Conservation (phyloP, 352 stramenopile species). For the Hyaloperonospora arabidopsidis region DNA sequence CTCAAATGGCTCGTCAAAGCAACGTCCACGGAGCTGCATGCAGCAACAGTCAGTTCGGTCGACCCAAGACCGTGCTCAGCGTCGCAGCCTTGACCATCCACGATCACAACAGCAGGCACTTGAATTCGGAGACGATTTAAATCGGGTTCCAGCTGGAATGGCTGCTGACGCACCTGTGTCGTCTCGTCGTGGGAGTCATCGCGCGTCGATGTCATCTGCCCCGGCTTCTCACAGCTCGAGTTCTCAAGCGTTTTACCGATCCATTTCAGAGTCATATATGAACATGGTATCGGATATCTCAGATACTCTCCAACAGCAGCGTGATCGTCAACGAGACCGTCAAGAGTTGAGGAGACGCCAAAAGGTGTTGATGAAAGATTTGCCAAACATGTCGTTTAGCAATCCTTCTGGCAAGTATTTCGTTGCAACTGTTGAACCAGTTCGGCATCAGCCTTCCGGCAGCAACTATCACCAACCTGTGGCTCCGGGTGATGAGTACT, state of each 20-base stretch:
- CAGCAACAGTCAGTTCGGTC: constrained; percentile 19
- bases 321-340: constrained; percentile 39
- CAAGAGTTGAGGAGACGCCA: constrained; percentile 41
- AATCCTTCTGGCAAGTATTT: constrained; percentile 50
- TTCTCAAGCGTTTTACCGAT: constrained; percentile 28
- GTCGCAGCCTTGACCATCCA: constrained; percentile 22
- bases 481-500: constrained; percentile 26
- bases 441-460: constrained; percentile 29
- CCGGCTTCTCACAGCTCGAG: constrained; percentile 20
- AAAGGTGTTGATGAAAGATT: constrained; percentile 49
- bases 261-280: constrained; percentile 39
- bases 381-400: constrained; percentile 75
- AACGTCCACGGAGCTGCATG: constrained; percentile 14
- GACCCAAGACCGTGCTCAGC: constrained; percentile 18
- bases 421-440: constrained; percentile 39
- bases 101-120: constrained; percentile 5
- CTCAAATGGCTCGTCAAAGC: constrained; percentile 8
- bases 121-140: constrained; percentile 12
- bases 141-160: constrained; percentile 4
- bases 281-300: constrained; percentile 33
- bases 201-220: constrained; percentile 31
- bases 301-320: constrained; percentile 37
- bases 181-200: constrained; percentile 28
- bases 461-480: constrained; percentile 26
- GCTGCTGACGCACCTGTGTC: constrained; percentile 12